Conservation (phyloP, 2,329 filamentous ascomycete species). For the Trichophaea hybrida region DNA sequence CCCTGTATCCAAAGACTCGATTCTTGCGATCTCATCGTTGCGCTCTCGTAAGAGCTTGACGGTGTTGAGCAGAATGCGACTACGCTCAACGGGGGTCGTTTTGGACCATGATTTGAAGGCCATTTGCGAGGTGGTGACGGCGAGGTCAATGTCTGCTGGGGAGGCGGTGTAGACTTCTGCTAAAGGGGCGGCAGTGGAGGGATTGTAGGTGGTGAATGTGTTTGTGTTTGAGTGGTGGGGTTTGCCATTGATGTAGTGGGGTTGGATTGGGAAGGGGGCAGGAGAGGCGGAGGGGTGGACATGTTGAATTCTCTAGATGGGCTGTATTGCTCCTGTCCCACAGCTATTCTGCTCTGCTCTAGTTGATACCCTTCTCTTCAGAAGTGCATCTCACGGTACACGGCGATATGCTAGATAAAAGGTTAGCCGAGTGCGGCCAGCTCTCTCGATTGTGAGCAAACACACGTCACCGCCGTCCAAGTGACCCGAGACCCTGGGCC, state of each 20-base stretch:
- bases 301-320: background rate
- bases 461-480: background rate
- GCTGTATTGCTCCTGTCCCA: too few species aligned
- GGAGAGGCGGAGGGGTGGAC: background rate
- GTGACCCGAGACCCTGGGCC: too few species aligned
- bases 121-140: slow-evolving; percentile 35
- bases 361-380: too few species aligned
- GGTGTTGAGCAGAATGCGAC: slow-evolving; percentile 35
- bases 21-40: slow-evolving; percentile 34
- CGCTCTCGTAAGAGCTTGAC: slow-evolving; percentile 34
- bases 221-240: slow-evolving; percentile 21
- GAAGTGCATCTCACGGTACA: too few species aligned
- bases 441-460: too few species aligned
- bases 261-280: background rate
- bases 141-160: slow-evolving; percentile 33
- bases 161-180: slow-evolving; percentile 36
- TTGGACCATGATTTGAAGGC: slow-evolving; percentile 37
- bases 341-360: too few species aligned
- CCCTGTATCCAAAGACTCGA: slow-evolving; percentile 38
- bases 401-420: too few species aligned
- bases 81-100: slow-evolving; percentile 32
- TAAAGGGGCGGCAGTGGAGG: slow-evolving; percentile 37
- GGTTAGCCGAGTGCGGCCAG: too few species aligned
- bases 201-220: slow-evolving; percentile 39
- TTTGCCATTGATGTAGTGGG: background rate